Evolutionary conservation across 1,139 yeast genomes (phyloP).

Genomic region (Arxiozyma slooffiae): DNA sequence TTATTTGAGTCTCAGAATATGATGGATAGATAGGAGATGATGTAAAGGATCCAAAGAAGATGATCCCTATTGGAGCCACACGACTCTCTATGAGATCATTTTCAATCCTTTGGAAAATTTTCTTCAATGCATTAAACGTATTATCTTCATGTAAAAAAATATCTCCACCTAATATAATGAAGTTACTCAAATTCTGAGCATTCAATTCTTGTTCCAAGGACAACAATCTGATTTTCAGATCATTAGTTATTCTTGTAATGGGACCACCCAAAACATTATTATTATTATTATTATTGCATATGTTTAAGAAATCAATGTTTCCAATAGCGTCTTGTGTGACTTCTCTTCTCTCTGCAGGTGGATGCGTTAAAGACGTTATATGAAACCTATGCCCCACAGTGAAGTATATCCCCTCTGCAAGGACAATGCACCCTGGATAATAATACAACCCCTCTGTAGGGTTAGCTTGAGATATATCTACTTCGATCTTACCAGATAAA

Average conservation of each 20-base stretch:
- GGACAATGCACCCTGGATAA: slow-evolving; percentile 67
- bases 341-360: slow-evolving; percentile 74
- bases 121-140: slow-evolving; percentile 51
- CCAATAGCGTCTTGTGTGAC: slow-evolving; percentile 63
- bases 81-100: slow-evolving; percentile 32
- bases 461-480: slow-evolving; percentile 56
- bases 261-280: slow-evolving; percentile 34
- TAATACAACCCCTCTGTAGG: slow-evolving; percentile 63
- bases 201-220: slow-evolving; percentile 46
- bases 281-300: slow-evolving; percentile 33
- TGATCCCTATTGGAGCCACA: slow-evolving; percentile 49
- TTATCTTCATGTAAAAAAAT: slow-evolving; percentile 52
- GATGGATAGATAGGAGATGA: slow-evolving; percentile 46
- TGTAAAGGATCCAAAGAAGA: slow-evolving; percentile 61
- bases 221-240: slow-evolving; percentile 45
- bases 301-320: slow-evolving; percentile 67
- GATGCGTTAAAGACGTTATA: slow-evolving; percentile 73
- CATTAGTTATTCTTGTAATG: slow-evolving; percentile 47
- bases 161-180: slow-evolving; percentile 67
- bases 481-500: slow-evolving; percentile 62
- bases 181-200: slow-evolving; percentile 37
- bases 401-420: slow-evolving; percentile 74
- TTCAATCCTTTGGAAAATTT: slow-evolving; percentile 43
- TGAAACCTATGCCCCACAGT: slow-evolving; percentile 57
- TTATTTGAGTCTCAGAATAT: slow-evolving; percentile 34